Evolutionary conservation across 768 basidiomycete genomes (phyloP), one percentile per base, ranked within the genome.

Genomic region (Trametes meyenii): DNA sequence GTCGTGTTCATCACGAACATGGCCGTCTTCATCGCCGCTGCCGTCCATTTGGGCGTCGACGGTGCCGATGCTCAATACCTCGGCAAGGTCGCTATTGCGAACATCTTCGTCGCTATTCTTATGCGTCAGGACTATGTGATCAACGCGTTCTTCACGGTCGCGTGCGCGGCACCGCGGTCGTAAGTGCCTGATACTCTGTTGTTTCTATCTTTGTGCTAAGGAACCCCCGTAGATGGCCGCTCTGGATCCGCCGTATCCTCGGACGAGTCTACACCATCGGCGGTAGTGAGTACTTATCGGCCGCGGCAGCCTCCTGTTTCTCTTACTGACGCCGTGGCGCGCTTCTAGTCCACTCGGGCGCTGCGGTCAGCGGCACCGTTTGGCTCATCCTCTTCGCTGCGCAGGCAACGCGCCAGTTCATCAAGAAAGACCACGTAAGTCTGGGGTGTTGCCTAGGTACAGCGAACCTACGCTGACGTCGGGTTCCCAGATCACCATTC

Each of bases 261-360:
- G 84, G 81, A 42, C 75, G 82, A 44, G 83, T 84, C 2, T 84
- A 84, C 60, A 79, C 81, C 45, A 83, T 84, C 36, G 83, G 83
- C 17, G 84, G 84, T 19, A 59, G 72, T 73, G 59, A 70, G 72
- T 67, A 17, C 26, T 19, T 33, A n/a, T n/a, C 19, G 29, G 29
- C 29, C 29, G 17, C 19, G 21, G 23, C 23, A 23, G 12, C n/a
- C 45, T 29, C 14, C 0, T 33, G 52, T 17, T 40, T 12, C 16
- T 19, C 24, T 36, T n/a, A 39, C 42, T 51, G 21, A 57, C 40
- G 21, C 29, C 23, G 11, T n/a, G 29, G 13, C 14, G 13, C 26
- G 48, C 35, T 35, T 48, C 14, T 50, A 59, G 70, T 84, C 26
- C 84, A 85, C 65, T 83, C 81, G 2, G 83, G 83, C 19, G 77